These are phyloP conservation scores for Setaria viridis DNA, from an alignment of 202 grass and related monocot genomes.

Conservation along the genomic window DNA sequence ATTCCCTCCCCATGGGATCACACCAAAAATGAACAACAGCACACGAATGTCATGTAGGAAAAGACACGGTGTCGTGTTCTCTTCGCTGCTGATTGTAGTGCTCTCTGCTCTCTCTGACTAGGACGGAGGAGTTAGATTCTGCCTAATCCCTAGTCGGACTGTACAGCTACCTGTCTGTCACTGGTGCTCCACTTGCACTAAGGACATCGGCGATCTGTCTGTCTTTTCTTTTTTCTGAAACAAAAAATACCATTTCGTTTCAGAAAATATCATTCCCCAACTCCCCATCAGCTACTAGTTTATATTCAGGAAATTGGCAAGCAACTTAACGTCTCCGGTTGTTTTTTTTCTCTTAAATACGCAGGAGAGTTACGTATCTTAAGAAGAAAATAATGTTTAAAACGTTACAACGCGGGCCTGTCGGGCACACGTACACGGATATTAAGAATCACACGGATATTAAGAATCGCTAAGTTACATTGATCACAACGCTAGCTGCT, in stretches of 20 bases:
- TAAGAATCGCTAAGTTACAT: not conserved
- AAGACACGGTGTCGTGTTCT: not conserved
- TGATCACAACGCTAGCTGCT: slow-evolving; percentile 1
- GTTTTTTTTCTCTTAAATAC: too few relatives aligned
- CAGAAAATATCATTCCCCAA: too few relatives aligned
- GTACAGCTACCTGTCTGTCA: not conserved
- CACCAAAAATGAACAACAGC: not conserved
- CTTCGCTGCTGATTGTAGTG: not conserved
- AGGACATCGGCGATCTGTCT: not conserved
- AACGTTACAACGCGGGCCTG: too few relatives aligned
- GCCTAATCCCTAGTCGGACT: not conserved
- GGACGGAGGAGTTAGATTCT: not conserved
- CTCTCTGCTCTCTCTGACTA: not conserved
- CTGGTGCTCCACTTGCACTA: not conserved
- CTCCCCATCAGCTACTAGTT: too few relatives aligned
- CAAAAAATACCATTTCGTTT: too few relatives aligned
- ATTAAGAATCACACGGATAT: too few relatives aligned
- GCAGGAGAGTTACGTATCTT: too few relatives aligned
- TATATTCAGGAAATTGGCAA: not conserved
- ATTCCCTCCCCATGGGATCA: slow-evolving; percentile 38
- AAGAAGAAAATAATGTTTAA: too few relatives aligned
- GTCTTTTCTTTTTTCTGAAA: too few relatives aligned
- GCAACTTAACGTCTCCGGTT: not conserved
- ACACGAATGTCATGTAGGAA: not conserved
- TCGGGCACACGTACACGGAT: too few relatives aligned